Evolutionary conservation across 1,139 yeast genomes (phyloP).

Genomic region (Nakaseomyces kungkrabaensis): DNA sequence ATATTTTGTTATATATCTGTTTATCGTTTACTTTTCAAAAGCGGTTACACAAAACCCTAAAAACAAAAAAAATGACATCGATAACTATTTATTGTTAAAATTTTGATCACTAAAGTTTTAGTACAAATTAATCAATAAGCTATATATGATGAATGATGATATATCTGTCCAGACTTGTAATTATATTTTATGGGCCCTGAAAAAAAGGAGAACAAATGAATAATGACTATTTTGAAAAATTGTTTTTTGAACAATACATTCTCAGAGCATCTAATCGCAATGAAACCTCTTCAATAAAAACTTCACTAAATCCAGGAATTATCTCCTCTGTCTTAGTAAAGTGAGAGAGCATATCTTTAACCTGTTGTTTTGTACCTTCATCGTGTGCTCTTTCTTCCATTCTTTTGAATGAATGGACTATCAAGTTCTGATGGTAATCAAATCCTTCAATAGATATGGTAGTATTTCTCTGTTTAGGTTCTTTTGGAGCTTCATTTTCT

Average conservation of each 20-base stretch:
- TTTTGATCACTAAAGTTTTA: too few species aligned
- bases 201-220: not conserved
- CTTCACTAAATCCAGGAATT: constrained; percentile 58
- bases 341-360: constrained; percentile 33
- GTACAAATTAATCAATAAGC: too few species aligned
- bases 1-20: too few species aligned
- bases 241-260: constrained; percentile 11
- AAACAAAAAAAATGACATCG: not conserved
- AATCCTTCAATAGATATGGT: constrained; percentile 15
- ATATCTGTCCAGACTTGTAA: not conserved
- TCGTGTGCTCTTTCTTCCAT: constrained; percentile 43
- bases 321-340: constrained; percentile 38
- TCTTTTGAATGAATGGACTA: constrained; percentile 34
- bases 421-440: constrained; percentile 32
- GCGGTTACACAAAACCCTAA: not conserved
- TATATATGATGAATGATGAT: too few species aligned
- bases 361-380: constrained; percentile 37
- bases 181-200: too few species aligned
- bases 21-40: not conserved
- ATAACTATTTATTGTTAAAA: not conserved
- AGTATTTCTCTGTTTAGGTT: not conserved
- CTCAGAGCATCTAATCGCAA: constrained; percentile 27
- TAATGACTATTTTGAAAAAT: not conserved
- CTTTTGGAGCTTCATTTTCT: constrained; percentile 6
- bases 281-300: constrained; percentile 52